These are phyloP conservation scores for Pestalotiopsis sp. DNA, from an alignment of 2,329 filamentous ascomycete genomes.

Conservation along the genomic window DNA sequence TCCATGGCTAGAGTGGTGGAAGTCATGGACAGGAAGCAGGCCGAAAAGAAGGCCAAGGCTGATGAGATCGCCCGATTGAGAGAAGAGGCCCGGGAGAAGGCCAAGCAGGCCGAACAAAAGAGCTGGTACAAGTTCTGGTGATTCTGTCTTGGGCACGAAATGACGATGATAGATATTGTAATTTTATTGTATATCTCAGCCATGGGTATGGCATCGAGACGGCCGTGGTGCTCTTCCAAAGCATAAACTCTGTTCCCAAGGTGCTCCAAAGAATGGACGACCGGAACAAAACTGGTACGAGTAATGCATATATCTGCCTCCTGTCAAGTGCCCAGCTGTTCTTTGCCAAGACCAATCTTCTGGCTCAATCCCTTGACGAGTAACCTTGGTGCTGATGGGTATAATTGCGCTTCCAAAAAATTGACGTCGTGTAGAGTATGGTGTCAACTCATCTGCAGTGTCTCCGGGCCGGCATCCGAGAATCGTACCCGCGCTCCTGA, in stretches of 20 bases:
- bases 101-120: constrained; percentile 34
- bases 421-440: not conserved
- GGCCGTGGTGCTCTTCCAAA: not conserved
- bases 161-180: not conserved
- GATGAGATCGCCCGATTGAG: constrained; percentile 42
- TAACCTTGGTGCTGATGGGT: not conserved
- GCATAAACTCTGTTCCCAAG: not conserved
- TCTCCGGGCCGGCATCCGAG: constrained; percentile 31
- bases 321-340: too few species aligned
- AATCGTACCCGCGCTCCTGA: constrained; percentile 33
- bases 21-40: constrained; percentile 74
- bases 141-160: not conserved
- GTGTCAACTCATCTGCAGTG: constrained; percentile 29
- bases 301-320: too few species aligned
- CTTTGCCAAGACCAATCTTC: too few species aligned
- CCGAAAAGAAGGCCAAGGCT: constrained; percentile 54
- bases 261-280: not conserved
- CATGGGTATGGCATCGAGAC: not conserved
- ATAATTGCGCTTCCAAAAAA: not conserved
- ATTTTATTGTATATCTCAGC: not conserved
- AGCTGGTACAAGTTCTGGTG: constrained; percentile 63
- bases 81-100: constrained; percentile 45
- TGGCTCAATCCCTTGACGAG: not conserved
- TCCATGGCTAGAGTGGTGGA: constrained; percentile 87
- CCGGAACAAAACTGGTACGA: too few species aligned